These are phyloP conservation scores for Rhodotorula sp. DNA, from an alignment of 1,284 basidiomycete species.

Conservation along the genomic window DNA sequence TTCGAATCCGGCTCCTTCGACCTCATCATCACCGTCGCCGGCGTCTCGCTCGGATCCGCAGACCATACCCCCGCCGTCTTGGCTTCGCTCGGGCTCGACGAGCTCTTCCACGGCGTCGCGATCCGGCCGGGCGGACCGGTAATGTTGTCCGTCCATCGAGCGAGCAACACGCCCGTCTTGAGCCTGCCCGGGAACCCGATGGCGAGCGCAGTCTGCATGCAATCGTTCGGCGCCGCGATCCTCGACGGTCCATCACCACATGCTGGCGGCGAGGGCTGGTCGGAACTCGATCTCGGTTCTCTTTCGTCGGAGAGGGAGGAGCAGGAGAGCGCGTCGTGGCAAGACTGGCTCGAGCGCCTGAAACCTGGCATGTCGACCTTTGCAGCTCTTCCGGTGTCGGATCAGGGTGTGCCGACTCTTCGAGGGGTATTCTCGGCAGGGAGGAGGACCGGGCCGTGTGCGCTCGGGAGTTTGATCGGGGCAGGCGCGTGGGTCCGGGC, in stretches of 20 bases:
- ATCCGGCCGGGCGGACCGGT: slow-evolving; percentile 16
- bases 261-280: not conserved
- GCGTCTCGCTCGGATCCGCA: slow-evolving; percentile 19
- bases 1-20: not conserved
- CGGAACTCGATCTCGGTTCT: not conserved
- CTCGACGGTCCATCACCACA: not conserved
- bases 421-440: not conserved
- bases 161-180: not conserved
- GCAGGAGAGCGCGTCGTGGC: not conserved
- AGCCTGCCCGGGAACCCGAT: slow-evolving; percentile 20
- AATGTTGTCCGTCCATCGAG: not conserved
- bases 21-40: slow-evolving; percentile 15
- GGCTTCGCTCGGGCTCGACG: not conserved
- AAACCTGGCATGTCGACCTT: slow-evolving; percentile 6
- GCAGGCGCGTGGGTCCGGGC: slow-evolving; percentile 9
- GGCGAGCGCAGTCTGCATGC: slow-evolving; percentile 15
- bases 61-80: slow-evolving; percentile 14
- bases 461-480: slow-evolving; percentile 3
- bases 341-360: not conserved
- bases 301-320: too few species aligned
- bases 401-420: not conserved
- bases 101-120: slow-evolving; percentile 11
- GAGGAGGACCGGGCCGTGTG: not conserved
- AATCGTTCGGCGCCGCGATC: slow-evolving; percentile 1
- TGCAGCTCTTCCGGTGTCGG: slow-evolving; percentile 1